A percentile compares a stretch with the other conserved stretches of the same genome.
Evolutionary conservation across 139 green algal genomes (phyloP).

Genomic region (Auxenochlorella protothecoides): DNA sequence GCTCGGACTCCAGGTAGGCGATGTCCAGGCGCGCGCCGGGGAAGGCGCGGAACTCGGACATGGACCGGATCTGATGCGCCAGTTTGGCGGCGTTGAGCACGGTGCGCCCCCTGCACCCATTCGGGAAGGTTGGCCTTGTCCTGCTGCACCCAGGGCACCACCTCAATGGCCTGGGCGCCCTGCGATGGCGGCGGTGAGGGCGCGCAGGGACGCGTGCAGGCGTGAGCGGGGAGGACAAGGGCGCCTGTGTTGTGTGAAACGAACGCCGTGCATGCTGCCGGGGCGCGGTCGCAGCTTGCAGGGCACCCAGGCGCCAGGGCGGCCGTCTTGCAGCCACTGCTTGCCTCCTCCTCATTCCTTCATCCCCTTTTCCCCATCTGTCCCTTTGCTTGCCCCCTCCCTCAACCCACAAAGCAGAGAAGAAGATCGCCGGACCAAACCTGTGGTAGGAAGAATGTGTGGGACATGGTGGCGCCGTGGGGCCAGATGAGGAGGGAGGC

Average conservation of each 20-base stretch:
- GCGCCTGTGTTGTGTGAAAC: too few species aligned
- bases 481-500: slow-evolving; percentile 6
- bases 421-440: background rate
- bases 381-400: too few species aligned
- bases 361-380: too few species aligned
- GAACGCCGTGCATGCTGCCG: too few species aligned
- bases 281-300: too few species aligned
- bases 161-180: slow-evolving; percentile 6
- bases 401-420: too few species aligned
- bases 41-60: background rate
- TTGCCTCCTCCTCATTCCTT: too few species aligned
- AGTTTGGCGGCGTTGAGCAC: slow-evolving; percentile 2
- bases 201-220: too few species aligned
- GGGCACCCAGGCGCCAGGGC: too few species aligned
- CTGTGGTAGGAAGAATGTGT: slow-evolving; percentile 5
- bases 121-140: slow-evolving; percentile 12
- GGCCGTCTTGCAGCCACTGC: too few species aligned
- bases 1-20: background rate
- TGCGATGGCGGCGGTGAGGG: background rate
- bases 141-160: slow-evolving; percentile 8
- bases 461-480: slow-evolving; percentile 5
- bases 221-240: too few species aligned
- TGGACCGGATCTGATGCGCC: background rate
- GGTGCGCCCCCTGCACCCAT: slow-evolving; percentile 10
- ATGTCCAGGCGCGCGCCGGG: background rate